Percentiles rank a stretch among this genome's conserved stretches.
phyloP scores from a whole-genome alignment of 306 rosid species.

The Acmispon strigosus region DNA sequence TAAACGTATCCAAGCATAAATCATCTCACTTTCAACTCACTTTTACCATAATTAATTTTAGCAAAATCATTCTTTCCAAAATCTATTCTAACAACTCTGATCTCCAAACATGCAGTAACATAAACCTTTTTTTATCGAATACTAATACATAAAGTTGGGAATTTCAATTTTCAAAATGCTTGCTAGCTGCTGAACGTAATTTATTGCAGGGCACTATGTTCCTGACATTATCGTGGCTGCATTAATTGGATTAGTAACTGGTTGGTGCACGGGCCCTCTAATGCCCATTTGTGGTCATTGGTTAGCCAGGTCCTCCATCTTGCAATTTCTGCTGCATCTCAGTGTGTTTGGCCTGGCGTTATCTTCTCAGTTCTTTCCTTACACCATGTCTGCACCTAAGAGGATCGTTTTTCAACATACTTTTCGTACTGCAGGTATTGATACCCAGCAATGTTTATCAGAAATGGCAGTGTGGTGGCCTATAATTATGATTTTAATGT shows the following conservation, averaged over 20 bases:
- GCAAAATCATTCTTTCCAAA: too few species aligned
- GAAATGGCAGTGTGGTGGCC: conserved; percentile 15
- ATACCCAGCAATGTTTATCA: neutral
- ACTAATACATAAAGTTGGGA: neutral
- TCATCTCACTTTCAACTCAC: too few species aligned
- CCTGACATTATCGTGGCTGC: conserved; percentile 77
- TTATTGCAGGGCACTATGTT: conserved; percentile 62
- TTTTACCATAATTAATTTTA: too few species aligned
- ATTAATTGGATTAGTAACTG: conserved; percentile 63
- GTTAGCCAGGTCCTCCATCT: conserved; percentile 75
- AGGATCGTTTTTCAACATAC: conserved; percentile 80
- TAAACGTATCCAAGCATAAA: too few species aligned
- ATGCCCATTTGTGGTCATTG: conserved; percentile 76
- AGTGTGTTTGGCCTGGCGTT: conserved; percentile 66
- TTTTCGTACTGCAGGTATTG: conserved; percentile 69
- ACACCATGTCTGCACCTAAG: conserved; percentile 77
- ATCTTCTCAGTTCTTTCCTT: conserved; percentile 92
- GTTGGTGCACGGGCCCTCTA: conserved; percentile 80
- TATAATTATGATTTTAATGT: neutral
- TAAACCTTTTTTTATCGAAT: neutral
- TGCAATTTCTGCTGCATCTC: conserved; percentile 72
- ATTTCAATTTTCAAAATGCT: neutral
- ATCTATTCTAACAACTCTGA: too few species aligned
- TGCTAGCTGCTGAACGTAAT: conserved; percentile 18
- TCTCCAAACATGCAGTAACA: too few species aligned